Conservation (phyloP, 345 rosid species). For the Odontarrhena argentea region DNA sequence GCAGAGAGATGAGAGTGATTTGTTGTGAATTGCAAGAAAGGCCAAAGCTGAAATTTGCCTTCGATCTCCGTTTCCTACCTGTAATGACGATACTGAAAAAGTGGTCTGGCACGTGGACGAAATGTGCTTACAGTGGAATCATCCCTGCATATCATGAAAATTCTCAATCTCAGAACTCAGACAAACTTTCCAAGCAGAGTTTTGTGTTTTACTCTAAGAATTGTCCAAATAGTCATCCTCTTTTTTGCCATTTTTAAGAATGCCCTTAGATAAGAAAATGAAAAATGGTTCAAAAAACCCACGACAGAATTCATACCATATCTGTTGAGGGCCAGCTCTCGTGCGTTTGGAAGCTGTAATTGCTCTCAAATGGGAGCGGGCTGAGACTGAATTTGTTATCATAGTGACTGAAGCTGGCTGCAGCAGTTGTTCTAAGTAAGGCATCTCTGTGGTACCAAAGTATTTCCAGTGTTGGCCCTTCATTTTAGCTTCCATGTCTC, state of each 20-base stretch:
- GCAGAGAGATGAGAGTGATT: conserved; percentile 32
- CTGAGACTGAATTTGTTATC: conserved; percentile 71
- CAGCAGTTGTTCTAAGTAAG: conserved; percentile 88
- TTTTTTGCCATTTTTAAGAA: conserved; percentile 17
- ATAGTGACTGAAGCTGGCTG: conserved; percentile 86
- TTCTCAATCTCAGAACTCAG: conserved; percentile 18
- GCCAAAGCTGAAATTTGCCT: conserved; percentile 19
- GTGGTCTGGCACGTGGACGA: conserved; percentile 88
- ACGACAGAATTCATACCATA: conserved; percentile 57
- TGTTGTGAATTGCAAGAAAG: conserved; percentile 11
- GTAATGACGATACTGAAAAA: conserved; percentile 97
- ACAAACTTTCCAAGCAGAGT: conserved; percentile 23
- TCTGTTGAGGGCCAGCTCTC: conserved; percentile 76
- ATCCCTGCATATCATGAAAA: conserved; percentile 67
- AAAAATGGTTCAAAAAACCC: conserved; percentile 9
- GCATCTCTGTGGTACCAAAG: conserved; percentile 91
- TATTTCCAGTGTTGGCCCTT: conserved; percentile 91
- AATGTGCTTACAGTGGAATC: conserved; percentile 86
- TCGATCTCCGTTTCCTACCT: conserved; percentile 52
- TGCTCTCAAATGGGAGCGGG: conserved; percentile 79
- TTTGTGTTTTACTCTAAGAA: conserved; percentile 7
- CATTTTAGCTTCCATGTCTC: conserved; percentile 92
- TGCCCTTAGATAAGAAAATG: background rate
- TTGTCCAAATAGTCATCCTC: conserved; percentile 11
- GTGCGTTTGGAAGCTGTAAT: conserved; percentile 90